phyloP scores from a whole-genome alignment of 768 basidiomycete genomes.

The Naganishia randhawae region DNA sequence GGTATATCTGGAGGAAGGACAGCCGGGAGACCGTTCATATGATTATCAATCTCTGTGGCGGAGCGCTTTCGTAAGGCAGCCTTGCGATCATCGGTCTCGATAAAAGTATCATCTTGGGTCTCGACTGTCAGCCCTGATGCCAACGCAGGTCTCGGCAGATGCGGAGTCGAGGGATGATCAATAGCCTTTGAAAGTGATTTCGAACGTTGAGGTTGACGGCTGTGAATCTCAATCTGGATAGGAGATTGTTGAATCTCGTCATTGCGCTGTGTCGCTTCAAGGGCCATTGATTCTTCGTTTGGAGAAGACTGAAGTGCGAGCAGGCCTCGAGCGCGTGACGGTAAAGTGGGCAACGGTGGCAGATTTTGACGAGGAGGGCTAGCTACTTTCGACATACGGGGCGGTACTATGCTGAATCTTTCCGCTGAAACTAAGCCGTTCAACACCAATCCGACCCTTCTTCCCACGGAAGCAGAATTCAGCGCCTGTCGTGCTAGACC shows the following conservation, averaged over 20 bases:
- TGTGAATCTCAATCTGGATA: not conserved
- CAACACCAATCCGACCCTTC: not conserved
- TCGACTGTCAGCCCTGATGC: too few species aligned
- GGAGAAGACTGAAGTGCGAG: not conserved
- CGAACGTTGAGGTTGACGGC: not conserved
- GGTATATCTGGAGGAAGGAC: not conserved
- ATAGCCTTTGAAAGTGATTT: not conserved
- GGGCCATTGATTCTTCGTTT: not conserved
- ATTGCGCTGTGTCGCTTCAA: conserved; percentile 6
- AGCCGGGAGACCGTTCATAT: not conserved
- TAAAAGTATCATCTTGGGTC: not conserved
- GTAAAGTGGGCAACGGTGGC: not conserved
- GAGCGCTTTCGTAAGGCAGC: conserved; percentile 1
- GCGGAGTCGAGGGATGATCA: not conserved
- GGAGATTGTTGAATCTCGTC: not conserved
- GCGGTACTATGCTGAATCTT: not conserved
- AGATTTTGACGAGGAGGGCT: not conserved
- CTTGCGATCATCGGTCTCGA: conserved; percentile 4
- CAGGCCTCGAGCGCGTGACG: not conserved
- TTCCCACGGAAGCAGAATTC: not conserved
- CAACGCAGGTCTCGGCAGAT: not conserved
- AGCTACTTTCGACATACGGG: not conserved
- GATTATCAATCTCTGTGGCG: not conserved
- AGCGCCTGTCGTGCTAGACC: not conserved
- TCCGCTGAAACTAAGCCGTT: not conserved